Base-by-base conservation (phyloP, 805 yeast genomes). In the Nakazawaea wickerhamii region DNA sequence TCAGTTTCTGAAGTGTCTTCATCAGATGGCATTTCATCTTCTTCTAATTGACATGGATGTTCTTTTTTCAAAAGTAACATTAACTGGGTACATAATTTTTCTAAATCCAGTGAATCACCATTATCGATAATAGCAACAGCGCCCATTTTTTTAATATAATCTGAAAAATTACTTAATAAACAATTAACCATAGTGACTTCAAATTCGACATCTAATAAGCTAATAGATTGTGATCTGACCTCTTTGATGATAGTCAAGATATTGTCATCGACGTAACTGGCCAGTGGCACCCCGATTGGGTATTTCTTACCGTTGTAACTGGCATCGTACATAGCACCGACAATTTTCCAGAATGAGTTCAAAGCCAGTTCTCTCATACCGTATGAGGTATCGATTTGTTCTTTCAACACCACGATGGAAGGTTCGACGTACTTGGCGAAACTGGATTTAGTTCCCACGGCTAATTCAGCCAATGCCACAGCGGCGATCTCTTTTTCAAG, bases 401-500 rank as follows among this genome's bases (percentile, higher is more conserved):
- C 84, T 38, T 72, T 65, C 50, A 87, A 70, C 17, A 78, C 72
- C 49, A 73, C 71, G 53, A 84, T 65, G 20, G 89, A 73, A 44
- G 79, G 65, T 60, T 86, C 88, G 47, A 88, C 83, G 56, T 79
- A 88, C 55, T 80, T 79, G 55, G 81, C 75, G 65, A 91, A 89
- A 41, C 79, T 79, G 45, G 77, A 81, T 57, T 89, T 84, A 38
- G 96, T 85, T 54, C 95, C 96, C 42, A 75, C 64, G 40, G 96
- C 95, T 59, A 90, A 76, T 60, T 93, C 98, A 38, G 86, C 78
- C 52, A 89, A 67, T 6, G 96, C 93, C 56, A 88, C 87, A 36
- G 90, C 75, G n/a, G 96, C 96, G 51, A 88, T 86, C 67, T 90
- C 96, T 67, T 91, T 91, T 68, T 91, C 99, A 54, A 86, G 83